These are phyloP conservation scores for Dictyostelium citrinum DNA, from an alignment of 78 protist genomes.

Conservation along the genomic window DNA sequence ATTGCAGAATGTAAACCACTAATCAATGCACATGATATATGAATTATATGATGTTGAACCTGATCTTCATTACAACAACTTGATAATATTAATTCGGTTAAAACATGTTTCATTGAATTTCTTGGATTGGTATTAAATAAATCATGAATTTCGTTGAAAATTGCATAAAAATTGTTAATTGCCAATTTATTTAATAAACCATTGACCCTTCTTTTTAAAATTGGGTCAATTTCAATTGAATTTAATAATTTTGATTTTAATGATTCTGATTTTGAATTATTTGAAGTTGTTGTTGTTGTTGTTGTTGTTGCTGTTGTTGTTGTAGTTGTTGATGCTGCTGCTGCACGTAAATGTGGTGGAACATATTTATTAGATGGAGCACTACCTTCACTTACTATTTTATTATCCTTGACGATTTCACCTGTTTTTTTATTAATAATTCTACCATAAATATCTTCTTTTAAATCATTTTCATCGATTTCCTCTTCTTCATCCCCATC, in stretches of 20 bases:
- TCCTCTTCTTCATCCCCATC: background rate
- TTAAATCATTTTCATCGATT: background rate
- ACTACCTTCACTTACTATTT: slow-evolving; percentile 20
- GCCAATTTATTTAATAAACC: slow-evolving; percentile 61
- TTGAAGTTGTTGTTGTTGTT: background rate
- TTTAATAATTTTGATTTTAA: background rate
- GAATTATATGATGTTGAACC: slow-evolving; percentile 54
- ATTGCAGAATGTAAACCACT: slow-evolving; percentile 7
- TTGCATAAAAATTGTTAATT: slow-evolving; percentile 50
- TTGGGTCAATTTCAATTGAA: background rate
- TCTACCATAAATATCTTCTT: slow-evolving; percentile 79
- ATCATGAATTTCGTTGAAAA: slow-evolving; percentile 23
- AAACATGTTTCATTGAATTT: slow-evolving; percentile 24
- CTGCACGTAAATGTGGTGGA: slow-evolving; percentile 50
- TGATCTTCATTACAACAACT: slow-evolving; percentile 42
- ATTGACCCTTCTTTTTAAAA: slow-evolving; percentile 31
- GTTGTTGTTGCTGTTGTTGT: background rate
- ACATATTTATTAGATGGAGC: slow-evolving; percentile 39
- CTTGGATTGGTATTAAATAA: slow-evolving; percentile 60
- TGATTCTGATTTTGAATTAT: background rate
- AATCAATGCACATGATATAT: slow-evolving; percentile 29
- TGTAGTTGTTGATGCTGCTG: background rate
- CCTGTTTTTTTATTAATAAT: slow-evolving; percentile 51
- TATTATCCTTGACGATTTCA: slow-evolving; percentile 63
- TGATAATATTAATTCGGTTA: slow-evolving; percentile 16